Base-by-base conservation (phyloP, 2,329 filamentous ascomycete genomes). In the Fusarium euwallaceae region DNA sequence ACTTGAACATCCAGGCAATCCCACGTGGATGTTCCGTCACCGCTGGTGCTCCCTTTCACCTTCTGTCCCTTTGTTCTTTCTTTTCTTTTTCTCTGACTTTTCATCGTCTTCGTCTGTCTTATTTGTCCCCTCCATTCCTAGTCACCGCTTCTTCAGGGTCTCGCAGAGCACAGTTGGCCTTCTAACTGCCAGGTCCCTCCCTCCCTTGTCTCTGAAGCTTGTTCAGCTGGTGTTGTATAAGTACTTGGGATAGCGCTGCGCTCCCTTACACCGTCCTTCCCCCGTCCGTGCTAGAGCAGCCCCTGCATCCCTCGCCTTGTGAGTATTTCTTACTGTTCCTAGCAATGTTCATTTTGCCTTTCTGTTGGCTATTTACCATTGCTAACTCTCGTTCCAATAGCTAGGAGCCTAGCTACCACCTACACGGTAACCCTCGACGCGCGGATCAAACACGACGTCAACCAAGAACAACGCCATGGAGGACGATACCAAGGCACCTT, bases 401-500 rank as follows among this genome's bases (percentile, higher is more conserved):
- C 9, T 41, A 55, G 16, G 22, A 67, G 20, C 34, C 41, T 22
- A 32, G 59, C 48, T 41, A 29, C 17, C 24, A 32, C 29, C 53
- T 61, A 27, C 53, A 43, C 59, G 58, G 64, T 24, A 34, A 29
- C 48, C 22, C 48, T 53, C 41, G 32, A 34, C 45, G 66, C 64
- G 65, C 69, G 45, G 56, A 67, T 29, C 58, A 29, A 66, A 34
- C 34, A 22, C 55, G 39, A 45, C 43, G 16, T 20, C 59, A 45
- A 34, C 29, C 43, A 43, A 45, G 22, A 55, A 37, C 39, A 58
- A 24, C 48, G 14, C 24, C 34, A 76, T 81, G 79, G 78, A 86
- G 20, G 74, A 79, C 61, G 74, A 77, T 36, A 45, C 64, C 37
- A 78, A 73, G 62, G 27, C 65, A 53, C 65, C 67, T 53, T 68